Percentiles rank a stretch among this genome's conserved stretches.
Evolutionary conservation across 2,329 filamentous ascomycete species (phyloP).

Genomic region (Sclerotinia glacialis): DNA sequence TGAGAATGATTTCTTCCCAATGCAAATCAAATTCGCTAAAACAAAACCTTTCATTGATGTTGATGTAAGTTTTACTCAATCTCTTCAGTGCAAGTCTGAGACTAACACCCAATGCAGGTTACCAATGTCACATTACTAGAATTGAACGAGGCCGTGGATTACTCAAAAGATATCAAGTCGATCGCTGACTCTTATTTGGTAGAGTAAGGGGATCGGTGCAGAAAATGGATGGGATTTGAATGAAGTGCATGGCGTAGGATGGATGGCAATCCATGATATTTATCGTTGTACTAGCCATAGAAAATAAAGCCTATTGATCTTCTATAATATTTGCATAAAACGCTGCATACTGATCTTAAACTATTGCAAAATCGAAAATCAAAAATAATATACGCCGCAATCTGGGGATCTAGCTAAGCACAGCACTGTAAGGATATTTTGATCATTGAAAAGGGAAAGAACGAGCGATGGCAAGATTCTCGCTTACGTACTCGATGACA

Average conservation of each 20-base stretch:
- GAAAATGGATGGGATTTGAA: conserved; percentile 30
- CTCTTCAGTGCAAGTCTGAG: conserved; percentile 17
- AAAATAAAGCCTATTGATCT: conserved; percentile 24
- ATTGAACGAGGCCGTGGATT: conserved; percentile 74
- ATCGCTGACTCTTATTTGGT: conserved; percentile 73
- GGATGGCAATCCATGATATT: conserved; percentile 24
- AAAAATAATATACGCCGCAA: not conserved
- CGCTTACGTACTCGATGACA: conserved; percentile 17
- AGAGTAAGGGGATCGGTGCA: conserved; percentile 52
- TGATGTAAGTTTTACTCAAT: conserved; percentile 62
- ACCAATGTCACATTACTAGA: conserved; percentile 67
- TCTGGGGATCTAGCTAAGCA: not conserved
- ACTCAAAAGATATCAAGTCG: conserved; percentile 78
- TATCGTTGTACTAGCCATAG: conserved; percentile 25
- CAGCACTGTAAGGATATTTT: not conserved
- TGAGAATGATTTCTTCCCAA: conserved; percentile 96
- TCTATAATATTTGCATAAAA: not conserved
- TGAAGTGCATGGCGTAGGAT: conserved; percentile 32
- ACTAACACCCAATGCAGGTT: conserved; percentile 51
- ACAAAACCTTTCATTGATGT: conserved; percentile 84
- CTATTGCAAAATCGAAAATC: not conserved
- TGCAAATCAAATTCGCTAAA: conserved; percentile 88
- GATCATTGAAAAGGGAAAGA: conserved; percentile 2
- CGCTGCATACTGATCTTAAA: not conserved
- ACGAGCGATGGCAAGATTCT: conserved; percentile 1